Conservation (phyloP, 352 stramenopile species). For the Pythium dissimile region DNA sequence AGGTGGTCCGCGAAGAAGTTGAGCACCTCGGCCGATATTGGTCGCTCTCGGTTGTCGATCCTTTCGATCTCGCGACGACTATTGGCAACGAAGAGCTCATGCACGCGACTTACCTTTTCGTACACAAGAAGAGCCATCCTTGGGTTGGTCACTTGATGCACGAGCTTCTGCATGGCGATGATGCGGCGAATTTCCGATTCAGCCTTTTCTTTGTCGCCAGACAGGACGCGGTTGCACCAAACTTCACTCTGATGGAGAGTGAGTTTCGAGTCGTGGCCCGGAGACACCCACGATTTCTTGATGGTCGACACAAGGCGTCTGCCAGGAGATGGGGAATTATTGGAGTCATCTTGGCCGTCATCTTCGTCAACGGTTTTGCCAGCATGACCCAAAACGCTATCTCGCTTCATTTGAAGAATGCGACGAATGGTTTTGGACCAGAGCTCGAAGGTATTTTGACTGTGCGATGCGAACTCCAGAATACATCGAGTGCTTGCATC, state of each 20-base stretch:
- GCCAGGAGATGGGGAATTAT: constrained; percentile 12
- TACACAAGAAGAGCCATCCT: constrained; percentile 86
- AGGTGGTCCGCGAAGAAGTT: constrained; percentile 85
- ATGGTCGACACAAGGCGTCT: neutral
- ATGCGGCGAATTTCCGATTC: constrained; percentile 81
- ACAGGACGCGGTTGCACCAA: constrained; percentile 80
- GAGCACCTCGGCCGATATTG: constrained; percentile 56
- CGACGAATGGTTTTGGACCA: constrained; percentile 83
- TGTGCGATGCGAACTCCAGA: constrained; percentile 80
- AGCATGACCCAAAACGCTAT: constrained; percentile 12
- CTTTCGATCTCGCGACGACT: constrained; percentile 70
- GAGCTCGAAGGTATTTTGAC: constrained; percentile 79
- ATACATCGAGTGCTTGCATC: constrained; percentile 57
- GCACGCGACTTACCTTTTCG: constrained; percentile 85
- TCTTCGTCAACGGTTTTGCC: neutral
- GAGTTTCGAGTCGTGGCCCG: constrained; percentile 76
- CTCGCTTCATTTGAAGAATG: constrained; percentile 54
- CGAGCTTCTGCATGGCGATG: constrained; percentile 83
- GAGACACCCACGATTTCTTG: constrained; percentile 61
- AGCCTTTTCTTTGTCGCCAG: constrained; percentile 78
- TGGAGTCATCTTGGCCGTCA: constrained; percentile 4
- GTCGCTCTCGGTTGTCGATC: constrained; percentile 36
- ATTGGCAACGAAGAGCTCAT: constrained; percentile 81
- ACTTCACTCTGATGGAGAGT: constrained; percentile 84
- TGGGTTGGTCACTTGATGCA: constrained; percentile 69